Evolutionary conservation across 768 basidiomycete genomes (phyloP).

Genomic region (Suillus brevipes): DNA sequence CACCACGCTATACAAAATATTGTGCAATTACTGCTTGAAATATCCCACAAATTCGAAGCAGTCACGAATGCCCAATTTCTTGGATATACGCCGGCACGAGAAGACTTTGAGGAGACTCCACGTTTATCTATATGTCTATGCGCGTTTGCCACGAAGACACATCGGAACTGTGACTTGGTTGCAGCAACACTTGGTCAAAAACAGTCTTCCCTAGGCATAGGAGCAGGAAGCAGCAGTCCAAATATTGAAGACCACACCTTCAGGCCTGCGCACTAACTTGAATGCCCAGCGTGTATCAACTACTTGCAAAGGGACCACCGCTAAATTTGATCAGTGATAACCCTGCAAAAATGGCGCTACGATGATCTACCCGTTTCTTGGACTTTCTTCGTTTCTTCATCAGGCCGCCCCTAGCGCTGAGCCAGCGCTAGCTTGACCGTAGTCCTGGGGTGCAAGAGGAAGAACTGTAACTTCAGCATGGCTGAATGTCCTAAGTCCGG

Average conservation of each 20-base stretch:
- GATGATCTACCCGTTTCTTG: neutral
- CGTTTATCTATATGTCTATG: neutral
- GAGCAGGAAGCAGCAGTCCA: neutral
- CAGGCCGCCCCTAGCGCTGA: neutral
- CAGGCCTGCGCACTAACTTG: neutral
- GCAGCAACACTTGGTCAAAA: neutral
- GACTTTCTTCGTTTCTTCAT: conserved; percentile 4
- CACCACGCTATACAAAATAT: too few relatives aligned
- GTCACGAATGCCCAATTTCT: neutral
- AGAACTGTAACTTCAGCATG: conserved; percentile 57
- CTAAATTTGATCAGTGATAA: neutral
- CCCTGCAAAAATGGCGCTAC: neutral
- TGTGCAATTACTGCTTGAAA: too few relatives aligned
- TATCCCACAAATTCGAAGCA: too few relatives aligned
- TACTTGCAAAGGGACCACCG: neutral
- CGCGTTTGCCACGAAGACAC: neutral
- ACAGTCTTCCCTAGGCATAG: neutral
- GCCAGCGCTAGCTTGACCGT: neutral
- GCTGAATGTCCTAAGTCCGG: conserved; percentile 51
- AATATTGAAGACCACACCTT: neutral
- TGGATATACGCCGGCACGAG: neutral
- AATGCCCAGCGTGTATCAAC: neutral
- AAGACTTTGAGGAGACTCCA: neutral
- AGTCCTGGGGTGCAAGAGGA: conserved; percentile 20
- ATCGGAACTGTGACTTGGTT: neutral